Conservation (phyloP, 148 eudicot genomes). For the Rhododendron mucronatum region DNA sequence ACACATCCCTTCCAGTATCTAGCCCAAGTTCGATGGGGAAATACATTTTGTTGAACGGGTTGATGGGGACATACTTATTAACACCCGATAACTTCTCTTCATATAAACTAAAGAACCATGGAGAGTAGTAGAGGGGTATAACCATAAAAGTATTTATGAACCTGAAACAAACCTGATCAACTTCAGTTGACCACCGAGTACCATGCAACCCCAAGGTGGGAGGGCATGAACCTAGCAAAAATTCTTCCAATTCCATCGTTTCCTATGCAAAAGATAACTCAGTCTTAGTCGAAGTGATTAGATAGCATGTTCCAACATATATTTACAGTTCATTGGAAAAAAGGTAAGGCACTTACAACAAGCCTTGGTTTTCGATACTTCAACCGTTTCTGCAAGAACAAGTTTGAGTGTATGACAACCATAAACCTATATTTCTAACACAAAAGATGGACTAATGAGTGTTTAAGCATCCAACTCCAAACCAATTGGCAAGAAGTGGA, state of each 20-base stretch:
- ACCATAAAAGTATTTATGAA: not conserved
- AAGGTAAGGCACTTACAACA: slow-evolving; percentile 50
- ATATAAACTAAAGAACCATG: not conserved
- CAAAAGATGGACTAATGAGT: too few species aligned
- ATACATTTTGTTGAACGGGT: too few species aligned
- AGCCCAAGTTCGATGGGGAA: too few species aligned
- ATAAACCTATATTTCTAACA: too few species aligned
- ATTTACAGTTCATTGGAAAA: not conserved
- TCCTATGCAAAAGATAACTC: slow-evolving; percentile 41
- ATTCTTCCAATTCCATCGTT: slow-evolving; percentile 78
- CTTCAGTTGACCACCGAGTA: slow-evolving; percentile 67
- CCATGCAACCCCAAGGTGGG: slow-evolving; percentile 83
- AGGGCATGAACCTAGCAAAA: slow-evolving; percentile 83
- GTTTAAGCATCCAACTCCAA: too few species aligned
- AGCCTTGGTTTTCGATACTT: slow-evolving; percentile 75
- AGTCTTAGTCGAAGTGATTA: not conserved
- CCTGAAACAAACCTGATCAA: slow-evolving; percentile 56
- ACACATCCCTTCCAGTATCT: too few species aligned
- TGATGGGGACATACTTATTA: too few species aligned
- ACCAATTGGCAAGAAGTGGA: too few species aligned
- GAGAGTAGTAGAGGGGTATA: too few species aligned
- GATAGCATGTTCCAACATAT: not conserved
- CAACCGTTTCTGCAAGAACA: slow-evolving; percentile 71
- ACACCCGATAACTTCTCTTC: too few species aligned
- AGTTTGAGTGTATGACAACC: too few species aligned